Evolutionary conservation across 768 basidiomycete genomes (phyloP), one percentile per base, ranked within the genome.

Genomic region (Naganishia onofrii): DNA sequence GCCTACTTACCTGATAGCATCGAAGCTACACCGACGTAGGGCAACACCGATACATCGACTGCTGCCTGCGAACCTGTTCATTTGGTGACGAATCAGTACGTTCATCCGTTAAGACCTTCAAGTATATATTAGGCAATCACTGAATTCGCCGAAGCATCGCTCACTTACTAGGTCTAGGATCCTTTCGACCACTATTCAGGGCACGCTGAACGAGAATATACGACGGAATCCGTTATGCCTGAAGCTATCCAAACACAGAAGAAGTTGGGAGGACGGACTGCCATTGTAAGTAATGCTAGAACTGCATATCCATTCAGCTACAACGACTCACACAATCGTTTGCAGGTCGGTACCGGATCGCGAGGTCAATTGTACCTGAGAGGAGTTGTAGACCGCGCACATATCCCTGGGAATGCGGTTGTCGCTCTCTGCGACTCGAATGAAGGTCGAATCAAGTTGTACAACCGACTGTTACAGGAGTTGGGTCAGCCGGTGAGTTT

Each of bases 391-490:
- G 84, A 78, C 42, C 82, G 85, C 8, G 84, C 84, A 12, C 44
- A 38, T 34, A 71, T 67, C 21, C 63, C 70, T 4, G 64, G 46
- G 17, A 82, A 81, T 57, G 68, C 73, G 44, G 77, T 85, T 31
- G 84, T 85, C 15, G 84, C 83, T 9, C 70, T 85, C 63, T 85
- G 84, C 74, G 85, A 86, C 74, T 81, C 83, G 65, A 85, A 85
- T 74, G 70, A 78, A 7, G 81, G 84, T 65, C 81, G 85, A 12
- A 84, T 85, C 38, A 78, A 80, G 66, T 82, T 82, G 75, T 84
- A 85, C 76, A 84, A 85, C 71, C 76, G 80, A 7, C 76, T 85
- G 31, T 78, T 85, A 46, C 67, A 73, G 21, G 79, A 80, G 19
- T 80, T 84, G 13, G 83, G 83, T 3, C 82, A 82, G 53, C 77